Conservation (phyloP, 805 yeast species). For the Sugiyamaella mastotermitis region DNA sequence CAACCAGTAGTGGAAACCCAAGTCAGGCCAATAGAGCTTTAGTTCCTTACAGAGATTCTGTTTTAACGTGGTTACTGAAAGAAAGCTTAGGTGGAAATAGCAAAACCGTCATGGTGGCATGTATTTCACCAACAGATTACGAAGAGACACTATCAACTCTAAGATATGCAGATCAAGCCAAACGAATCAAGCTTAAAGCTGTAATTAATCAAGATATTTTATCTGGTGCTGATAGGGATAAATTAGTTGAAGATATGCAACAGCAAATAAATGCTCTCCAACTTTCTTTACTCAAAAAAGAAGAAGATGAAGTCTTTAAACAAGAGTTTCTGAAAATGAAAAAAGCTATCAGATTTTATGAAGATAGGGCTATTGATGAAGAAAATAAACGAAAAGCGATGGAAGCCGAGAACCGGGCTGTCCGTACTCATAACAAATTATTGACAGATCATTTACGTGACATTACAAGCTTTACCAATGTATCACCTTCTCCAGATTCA, state of each 20-base stretch:
- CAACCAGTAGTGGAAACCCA: slow-evolving; percentile 18
- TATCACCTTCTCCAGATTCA: not conserved
- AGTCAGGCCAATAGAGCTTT: slow-evolving; percentile 26
- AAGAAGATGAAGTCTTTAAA: slow-evolving; percentile 22
- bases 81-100: slow-evolving; percentile 80
- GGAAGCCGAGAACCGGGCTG: slow-evolving; percentile 24
- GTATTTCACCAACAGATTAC: slow-evolving; percentile 72
- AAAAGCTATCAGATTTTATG: slow-evolving; percentile 26
- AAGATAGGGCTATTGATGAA: slow-evolving; percentile 25
- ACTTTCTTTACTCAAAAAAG: slow-evolving; percentile 19
- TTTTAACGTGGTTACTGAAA: slow-evolving; percentile 66
- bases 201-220: slow-evolving; percentile 40
- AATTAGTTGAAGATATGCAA: slow-evolving; percentile 35
- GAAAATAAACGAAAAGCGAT: slow-evolving; percentile 29
- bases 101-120: slow-evolving; percentile 84
- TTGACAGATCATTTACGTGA: slow-evolving; percentile 25
- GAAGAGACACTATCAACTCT: slow-evolving; percentile 74
- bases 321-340: slow-evolving; percentile 26
- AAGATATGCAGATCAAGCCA: slow-evolving; percentile 73
- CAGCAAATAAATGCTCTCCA: slow-evolving; percentile 30
- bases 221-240: slow-evolving; percentile 34
- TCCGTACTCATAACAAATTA: slow-evolving; percentile 25
- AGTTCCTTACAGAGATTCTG: slow-evolving; percentile 71
- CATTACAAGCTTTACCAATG: slow-evolving; percentile 14
- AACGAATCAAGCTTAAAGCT: slow-evolving; percentile 60